These are phyloP conservation scores for Diaporthe sp. DNA, from an alignment of 2,329 filamentous ascomycete species.

Conservation along the genomic window DNA sequence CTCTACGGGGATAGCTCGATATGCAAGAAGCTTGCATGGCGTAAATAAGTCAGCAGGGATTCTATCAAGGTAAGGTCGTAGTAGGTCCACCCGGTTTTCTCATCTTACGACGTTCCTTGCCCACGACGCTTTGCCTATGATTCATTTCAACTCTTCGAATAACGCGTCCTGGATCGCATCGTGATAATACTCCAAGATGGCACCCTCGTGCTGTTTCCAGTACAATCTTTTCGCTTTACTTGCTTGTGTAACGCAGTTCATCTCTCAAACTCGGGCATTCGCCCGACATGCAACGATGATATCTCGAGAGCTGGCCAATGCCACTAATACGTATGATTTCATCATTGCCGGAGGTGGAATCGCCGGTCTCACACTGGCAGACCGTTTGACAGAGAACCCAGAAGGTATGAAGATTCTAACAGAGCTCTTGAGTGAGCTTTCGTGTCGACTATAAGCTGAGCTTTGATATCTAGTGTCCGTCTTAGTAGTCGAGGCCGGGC, in stretches of 20 bases:
- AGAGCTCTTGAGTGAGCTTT: not conserved
- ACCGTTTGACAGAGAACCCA: slow-evolving; percentile 46
- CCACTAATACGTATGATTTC: slow-evolving; percentile 41
- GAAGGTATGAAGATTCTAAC: slow-evolving; percentile 34
- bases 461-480: not conserved
- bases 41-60: not conserved
- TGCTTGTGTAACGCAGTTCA: not conserved
- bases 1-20: slow-evolving; percentile 11
- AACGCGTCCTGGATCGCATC: not conserved
- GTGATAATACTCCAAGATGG: not conserved
- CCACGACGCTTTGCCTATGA: not conserved
- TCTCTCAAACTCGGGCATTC: not conserved
- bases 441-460: not conserved
- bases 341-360: slow-evolving; percentile 49
- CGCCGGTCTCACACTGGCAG: slow-evolving; percentile 45
- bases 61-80: no score
- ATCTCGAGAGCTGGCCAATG: not conserved
- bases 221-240: not conserved
- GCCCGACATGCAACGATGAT: not conserved
- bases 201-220: no score
- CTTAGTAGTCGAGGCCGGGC: slow-evolving; percentile 33
- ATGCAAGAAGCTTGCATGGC: not conserved
- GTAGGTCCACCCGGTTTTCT: not conserved
- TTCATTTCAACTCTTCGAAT: not conserved
- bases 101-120: not conserved